Evolutionary conservation across 169 alveolate species (phyloP).

Genomic region (Plasmodium inui): DNA sequence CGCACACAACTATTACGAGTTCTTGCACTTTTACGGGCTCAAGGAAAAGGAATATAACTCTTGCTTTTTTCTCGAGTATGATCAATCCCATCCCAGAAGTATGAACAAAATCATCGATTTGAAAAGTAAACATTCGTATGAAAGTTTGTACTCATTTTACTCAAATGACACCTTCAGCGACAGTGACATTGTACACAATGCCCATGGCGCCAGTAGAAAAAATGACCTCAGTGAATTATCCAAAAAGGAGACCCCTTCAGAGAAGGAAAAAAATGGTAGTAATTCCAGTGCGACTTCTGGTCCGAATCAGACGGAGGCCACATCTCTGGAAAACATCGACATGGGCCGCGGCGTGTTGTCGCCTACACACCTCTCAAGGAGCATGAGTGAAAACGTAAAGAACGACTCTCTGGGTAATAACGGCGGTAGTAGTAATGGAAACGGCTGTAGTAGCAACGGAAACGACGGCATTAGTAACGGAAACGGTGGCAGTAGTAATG

Average conservation of each 20-base stretch:
- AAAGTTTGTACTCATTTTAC: background rate
- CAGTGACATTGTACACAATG: background rate
- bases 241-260: background rate
- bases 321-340: background rate
- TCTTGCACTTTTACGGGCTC: constrained; percentile 32
- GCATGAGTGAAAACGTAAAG: background rate
- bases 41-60: constrained; percentile 22
- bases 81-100: background rate
- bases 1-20: constrained; percentile 41
- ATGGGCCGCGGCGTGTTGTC: background rate
- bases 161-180: constrained; percentile 5
- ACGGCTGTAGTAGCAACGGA: background rate
- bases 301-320: background rate
- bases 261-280: background rate
- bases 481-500: background rate
- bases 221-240: background rate
- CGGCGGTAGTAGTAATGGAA: background rate
- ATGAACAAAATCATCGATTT: constrained; percentile 5
- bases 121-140: constrained; percentile 24
- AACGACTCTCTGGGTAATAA: background rate
- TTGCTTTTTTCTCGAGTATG: constrained; percentile 20
- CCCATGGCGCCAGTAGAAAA: background rate
- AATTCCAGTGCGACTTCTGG: background rate
- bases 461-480: background rate
- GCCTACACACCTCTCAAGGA: background rate